Conservation (phyloP, 1,284 basidiomycete species). For the Papiliotrema nemorosa region DNA sequence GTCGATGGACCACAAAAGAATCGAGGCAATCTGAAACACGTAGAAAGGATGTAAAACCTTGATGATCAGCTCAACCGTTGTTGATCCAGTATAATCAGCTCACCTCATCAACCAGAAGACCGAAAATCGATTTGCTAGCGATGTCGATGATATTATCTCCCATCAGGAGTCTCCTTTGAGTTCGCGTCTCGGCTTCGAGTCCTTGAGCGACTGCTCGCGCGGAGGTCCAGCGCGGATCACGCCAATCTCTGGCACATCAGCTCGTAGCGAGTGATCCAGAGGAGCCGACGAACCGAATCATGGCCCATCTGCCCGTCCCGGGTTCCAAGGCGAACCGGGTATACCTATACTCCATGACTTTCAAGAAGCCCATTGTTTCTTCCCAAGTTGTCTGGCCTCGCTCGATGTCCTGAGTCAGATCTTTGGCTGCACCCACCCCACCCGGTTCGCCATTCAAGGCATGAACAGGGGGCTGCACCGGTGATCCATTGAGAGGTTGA, state of each 20-base stretch:
- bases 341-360: constrained; percentile 67
- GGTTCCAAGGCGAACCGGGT: constrained; percentile 87
- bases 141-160: constrained; percentile 89
- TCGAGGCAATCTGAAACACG: constrained; percentile 96
- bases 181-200: constrained; percentile 56
- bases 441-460: constrained; percentile 30
- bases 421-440: constrained; percentile 42
- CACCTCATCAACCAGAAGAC: constrained; percentile 87
- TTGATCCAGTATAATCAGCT: constrained; percentile 24
- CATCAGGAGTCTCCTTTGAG: constrained; percentile 72
- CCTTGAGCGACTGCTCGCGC: constrained; percentile 63
- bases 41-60: constrained; percentile 94
- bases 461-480: constrained; percentile 12
- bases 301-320: constrained; percentile 72
- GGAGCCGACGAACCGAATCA: constrained; percentile 62
- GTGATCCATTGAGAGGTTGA: constrained; percentile 5
- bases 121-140: constrained; percentile 75
- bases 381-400: constrained; percentile 43
- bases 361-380: constrained; percentile 53
- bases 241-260: constrained; percentile 66
- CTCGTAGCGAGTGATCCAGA: neutral
- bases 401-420: constrained; percentile 43
- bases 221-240: constrained; percentile 74
- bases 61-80: constrained; percentile 8
- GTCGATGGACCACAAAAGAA: constrained; percentile 90